Base-by-base conservation (phyloP, 2,329 filamentous ascomycete species). In the Nothophaeocryptopus gaeumannii region DNA sequence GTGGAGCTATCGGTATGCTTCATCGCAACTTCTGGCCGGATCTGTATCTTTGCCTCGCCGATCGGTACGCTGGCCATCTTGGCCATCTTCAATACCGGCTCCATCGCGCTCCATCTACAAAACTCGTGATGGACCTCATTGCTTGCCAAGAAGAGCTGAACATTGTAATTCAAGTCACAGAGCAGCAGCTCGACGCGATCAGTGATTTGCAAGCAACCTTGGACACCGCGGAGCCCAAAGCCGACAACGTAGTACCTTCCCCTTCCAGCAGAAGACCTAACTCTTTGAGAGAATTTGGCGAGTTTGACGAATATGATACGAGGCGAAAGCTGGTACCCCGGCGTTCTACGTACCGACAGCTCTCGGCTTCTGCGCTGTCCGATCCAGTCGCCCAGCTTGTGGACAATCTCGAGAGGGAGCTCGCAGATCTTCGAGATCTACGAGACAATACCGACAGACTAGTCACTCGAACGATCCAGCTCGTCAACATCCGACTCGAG, bases 401-500 rank as follows among this genome's bases (percentile, higher is more conserved):
- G 1, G 71, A 72, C 39, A 73, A 72, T 34, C 61, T 74, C 0
- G 63, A 69, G 34, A 61, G 70, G 14, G 71, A 73, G 55, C 66
- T 72, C 13, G 55, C 59, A 2, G 72, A 74, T 38, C 59, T 74
- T 0, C 60, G 66, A 41, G 72, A 72, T 45, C 60, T 74, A 1
- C 67, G 69, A 8, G 71, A 72, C 41, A 73, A 74, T 50, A 71
- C 68, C 43, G 73, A 73, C 44, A 59, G 69, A 1, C 63, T 74
- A 1, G 68, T 74, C 49, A 73, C 69, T 14, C 65, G 72, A 15
- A 73, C 71, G 1, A 72, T 73, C 39, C 71, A 73, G 48, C 66
- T 73, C 2, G 71, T 74, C 50, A 73, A 74, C 49, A 73, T 75
- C 39, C 66, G 72, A 2, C 64, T 74, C 2, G 72, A 74, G 60